Evolutionary conservation across 2,329 filamentous ascomycete species (phyloP).

Genomic region (Penicillium hordei): DNA sequence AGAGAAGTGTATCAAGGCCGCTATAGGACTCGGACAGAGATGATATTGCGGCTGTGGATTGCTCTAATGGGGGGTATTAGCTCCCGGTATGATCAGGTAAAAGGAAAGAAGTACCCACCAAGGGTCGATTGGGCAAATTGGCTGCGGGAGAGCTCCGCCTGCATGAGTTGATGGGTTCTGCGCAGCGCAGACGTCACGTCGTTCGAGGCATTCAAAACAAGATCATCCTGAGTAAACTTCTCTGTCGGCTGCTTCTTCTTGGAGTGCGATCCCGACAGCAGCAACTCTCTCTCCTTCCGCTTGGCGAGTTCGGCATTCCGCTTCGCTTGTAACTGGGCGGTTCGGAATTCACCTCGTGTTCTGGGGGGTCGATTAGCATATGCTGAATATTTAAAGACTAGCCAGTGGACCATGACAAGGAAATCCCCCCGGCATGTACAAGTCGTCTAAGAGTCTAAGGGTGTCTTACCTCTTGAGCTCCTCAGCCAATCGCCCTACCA

Average conservation of each 20-base stretch:
- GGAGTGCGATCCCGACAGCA: slow-evolving; percentile 58
- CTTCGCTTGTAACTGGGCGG: slow-evolving; percentile 77
- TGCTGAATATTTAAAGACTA: background rate
- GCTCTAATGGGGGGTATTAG: slow-evolving; percentile 45
- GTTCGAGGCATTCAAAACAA: slow-evolving; percentile 70
- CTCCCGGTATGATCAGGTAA: background rate
- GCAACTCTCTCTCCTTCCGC: slow-evolving; percentile 71
- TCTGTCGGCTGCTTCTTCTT: slow-evolving; percentile 40
- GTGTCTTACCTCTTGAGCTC: slow-evolving; percentile 68
- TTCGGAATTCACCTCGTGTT: slow-evolving; percentile 69
- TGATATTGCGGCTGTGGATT: slow-evolving; percentile 78
- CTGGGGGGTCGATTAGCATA: slow-evolving; percentile 34
- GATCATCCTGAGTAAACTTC: slow-evolving; percentile 67
- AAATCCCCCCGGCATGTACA: background rate
- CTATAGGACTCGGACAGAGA: slow-evolving; percentile 79
- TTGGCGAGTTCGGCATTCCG: slow-evolving; percentile 71
- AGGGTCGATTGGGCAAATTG: slow-evolving; percentile 89
- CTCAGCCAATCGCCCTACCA: slow-evolving; percentile 63
- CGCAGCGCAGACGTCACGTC: slow-evolving; percentile 83
- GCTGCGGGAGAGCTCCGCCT: slow-evolving; percentile 78
- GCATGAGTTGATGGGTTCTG: slow-evolving; percentile 82
- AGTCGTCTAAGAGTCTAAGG: background rate
- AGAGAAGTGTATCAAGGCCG: slow-evolving; percentile 73
- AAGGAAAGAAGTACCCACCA: slow-evolving; percentile 30
- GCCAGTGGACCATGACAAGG: background rate